Conservation (phyloP, 345 rosid species). For the Moricandia arvensis region DNA sequence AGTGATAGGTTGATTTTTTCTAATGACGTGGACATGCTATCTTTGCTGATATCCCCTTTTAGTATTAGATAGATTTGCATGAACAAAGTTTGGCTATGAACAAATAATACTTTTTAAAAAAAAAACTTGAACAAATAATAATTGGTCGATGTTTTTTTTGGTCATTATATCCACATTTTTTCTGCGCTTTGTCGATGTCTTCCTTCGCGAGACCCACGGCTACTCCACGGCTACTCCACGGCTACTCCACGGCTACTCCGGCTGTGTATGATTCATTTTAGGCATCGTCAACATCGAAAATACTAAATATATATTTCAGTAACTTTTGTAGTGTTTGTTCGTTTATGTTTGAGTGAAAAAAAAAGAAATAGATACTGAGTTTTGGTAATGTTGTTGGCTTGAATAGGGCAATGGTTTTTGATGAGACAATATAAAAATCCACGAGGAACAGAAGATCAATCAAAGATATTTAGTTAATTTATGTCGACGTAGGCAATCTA, state of each 20-base stretch:
- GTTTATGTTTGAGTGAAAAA: not conserved
- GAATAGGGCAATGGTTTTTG: not conserved
- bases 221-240: not conserved
- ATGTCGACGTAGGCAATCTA: not conserved
- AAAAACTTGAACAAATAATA: not conserved
- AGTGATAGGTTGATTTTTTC: no score
- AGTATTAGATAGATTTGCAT: no score
- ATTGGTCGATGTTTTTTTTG: not conserved
- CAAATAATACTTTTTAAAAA: not conserved
- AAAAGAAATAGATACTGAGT: not conserved
- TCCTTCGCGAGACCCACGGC: not conserved
- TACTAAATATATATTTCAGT: not conserved
- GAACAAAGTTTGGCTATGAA: not conserved
- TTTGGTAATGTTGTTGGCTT: not conserved
- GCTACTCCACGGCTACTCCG: not conserved
- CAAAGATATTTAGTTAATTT: not conserved
- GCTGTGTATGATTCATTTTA: not conserved
- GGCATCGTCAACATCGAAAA: not conserved
- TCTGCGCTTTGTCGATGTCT: not conserved
- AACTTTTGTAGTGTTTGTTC: not conserved
- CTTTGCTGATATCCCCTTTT: no score
- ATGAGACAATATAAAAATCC: conserved; percentile 6
- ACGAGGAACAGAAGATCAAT: not conserved
- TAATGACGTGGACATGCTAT: no score
- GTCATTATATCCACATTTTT: conserved; percentile 6